Conservation (phyloP, 441 rosid genomes). For the Pelargonium citronellum region DNA sequence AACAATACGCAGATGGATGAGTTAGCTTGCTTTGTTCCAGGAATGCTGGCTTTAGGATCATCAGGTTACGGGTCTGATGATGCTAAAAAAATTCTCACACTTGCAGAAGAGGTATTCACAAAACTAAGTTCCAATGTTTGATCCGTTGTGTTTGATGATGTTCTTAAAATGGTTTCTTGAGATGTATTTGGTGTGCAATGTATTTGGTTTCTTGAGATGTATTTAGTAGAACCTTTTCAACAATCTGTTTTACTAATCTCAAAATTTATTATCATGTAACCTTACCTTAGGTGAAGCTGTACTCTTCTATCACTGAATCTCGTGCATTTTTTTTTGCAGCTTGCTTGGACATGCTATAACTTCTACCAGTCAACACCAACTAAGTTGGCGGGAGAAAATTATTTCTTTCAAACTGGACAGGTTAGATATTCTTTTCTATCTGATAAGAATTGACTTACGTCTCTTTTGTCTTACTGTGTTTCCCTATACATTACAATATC, state of each 20-base stretch:
- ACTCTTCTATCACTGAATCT: too few relatives aligned
- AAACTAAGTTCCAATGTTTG: too few relatives aligned
- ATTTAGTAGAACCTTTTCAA: too few relatives aligned
- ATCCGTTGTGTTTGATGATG: too few relatives aligned
- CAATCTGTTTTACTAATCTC: too few relatives aligned
- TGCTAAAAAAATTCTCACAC: slow-evolving; percentile 57
- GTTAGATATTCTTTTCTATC: slow-evolving; percentile 29
- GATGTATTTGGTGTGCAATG: too few relatives aligned
- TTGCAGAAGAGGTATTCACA: slow-evolving; percentile 79
- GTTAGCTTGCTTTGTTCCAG: slow-evolving; percentile 98
- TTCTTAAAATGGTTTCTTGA: too few relatives aligned
- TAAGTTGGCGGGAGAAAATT: slow-evolving; percentile 94
- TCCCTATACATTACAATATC: slow-evolving; percentile 18
- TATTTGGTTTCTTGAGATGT: too few relatives aligned
- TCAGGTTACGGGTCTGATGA: slow-evolving; percentile 68
- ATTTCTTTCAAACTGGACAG: slow-evolving; percentile 70
- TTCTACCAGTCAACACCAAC: slow-evolving; percentile 87
- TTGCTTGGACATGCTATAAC: slow-evolving; percentile 96
- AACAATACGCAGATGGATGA: slow-evolving; percentile 81
- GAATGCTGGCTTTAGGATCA: slow-evolving; percentile 98
- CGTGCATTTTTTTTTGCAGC: slow-evolving; percentile 38
- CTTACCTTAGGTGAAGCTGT: too few relatives aligned
- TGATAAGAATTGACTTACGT: neutral
- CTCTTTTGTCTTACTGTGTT: slow-evolving; percentile 7
- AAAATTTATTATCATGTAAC: too few relatives aligned